Evolutionary conservation across 768 basidiomycete species (phyloP), one percentile per base, ranked within the genome.

Genomic region (Lactarius hengduanensis): DNA sequence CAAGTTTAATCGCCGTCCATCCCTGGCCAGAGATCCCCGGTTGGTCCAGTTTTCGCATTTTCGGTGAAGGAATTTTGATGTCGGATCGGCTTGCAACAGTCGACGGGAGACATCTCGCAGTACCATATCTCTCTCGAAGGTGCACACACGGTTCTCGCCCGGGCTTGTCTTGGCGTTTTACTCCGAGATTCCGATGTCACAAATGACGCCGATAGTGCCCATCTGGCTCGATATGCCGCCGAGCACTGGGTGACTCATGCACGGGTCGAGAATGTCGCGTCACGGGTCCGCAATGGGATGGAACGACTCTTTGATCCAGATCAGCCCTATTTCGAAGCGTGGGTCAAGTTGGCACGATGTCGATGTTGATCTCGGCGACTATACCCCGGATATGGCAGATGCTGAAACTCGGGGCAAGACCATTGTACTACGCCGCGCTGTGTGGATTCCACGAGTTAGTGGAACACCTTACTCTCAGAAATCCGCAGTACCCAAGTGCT

Each of bases 11-110:
- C 22, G 16, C 50, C 4, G 22, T 53, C n/a, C 26, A 15, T 28
- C 0, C 22, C 26, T 2, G 4, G 4, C 13, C 0, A 15, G 1
- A 1, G 1, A 26, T 53, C 26, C 22, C 26, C 22, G 4, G 13
- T 53, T 16, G 50, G 50, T 53, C 8, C 50, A 53, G 4, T 53
- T 53, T 7, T 53, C 50, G 5, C 50, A 53, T 53, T 53, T 53
- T 53, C 50, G 13, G 50, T 53, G 6, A 53, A 53, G 6, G 50
- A 53, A 5, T 53, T 26, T 53, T 53, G 50, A 53, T 53, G 26
- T 53, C 50, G 26, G 50, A 53, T 26, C 50, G 50, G 13, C 50
- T 53, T 7, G 22, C 50, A 6, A 26, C 22, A n/a, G 5, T 53
- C 50, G 22, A 53, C 13, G 2, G 5, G 50, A 26, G 50, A 53